Conservation (phyloP, 202 grass and related monocot species). For the Zoysia matrella region DNA sequence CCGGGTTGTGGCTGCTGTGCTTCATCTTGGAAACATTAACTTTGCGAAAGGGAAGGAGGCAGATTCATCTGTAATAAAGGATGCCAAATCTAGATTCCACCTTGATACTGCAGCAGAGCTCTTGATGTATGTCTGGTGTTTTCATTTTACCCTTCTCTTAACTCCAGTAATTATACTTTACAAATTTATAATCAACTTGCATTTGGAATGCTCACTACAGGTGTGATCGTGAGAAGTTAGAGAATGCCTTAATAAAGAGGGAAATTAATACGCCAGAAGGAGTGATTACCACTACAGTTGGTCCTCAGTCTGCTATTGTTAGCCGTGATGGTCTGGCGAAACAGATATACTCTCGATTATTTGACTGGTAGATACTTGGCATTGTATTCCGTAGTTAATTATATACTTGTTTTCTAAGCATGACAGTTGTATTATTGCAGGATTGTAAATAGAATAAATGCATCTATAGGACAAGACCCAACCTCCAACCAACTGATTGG, state of each 20-base stretch:
- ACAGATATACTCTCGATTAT: conserved; percentile 84
- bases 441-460: conserved; percentile 97
- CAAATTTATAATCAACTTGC: conserved; percentile 33
- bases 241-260: conserved; percentile 86
- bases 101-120: conserved; percentile 88
- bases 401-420: conserved; percentile 40
- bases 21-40: conserved; percentile 97
- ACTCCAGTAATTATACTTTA: conserved; percentile 18
- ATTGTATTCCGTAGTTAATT: conserved; percentile 40
- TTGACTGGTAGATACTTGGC: conserved; percentile 77
- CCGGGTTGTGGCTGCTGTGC: conserved; percentile 92
- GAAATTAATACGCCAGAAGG: conserved; percentile 95
- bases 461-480: conserved; percentile 90
- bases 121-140: conserved; percentile 68
- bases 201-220: conserved; percentile 55
- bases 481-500: conserved; percentile 84
- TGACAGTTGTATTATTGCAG: conserved; percentile 48
- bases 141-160: conserved; percentile 40
- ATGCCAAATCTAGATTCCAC: conserved; percentile 92
- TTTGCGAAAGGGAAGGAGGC: conserved; percentile 84
- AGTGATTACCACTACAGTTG: conserved; percentile 88
- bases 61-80: conserved; percentile 94
- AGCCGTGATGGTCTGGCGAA: conserved; percentile 95
- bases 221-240: conserved; percentile 76
- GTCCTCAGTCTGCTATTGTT: conserved; percentile 81